phyloP scores from a whole-genome alignment of 2,329 filamentous ascomycete species.

The Monilinia fructicola region DNA sequence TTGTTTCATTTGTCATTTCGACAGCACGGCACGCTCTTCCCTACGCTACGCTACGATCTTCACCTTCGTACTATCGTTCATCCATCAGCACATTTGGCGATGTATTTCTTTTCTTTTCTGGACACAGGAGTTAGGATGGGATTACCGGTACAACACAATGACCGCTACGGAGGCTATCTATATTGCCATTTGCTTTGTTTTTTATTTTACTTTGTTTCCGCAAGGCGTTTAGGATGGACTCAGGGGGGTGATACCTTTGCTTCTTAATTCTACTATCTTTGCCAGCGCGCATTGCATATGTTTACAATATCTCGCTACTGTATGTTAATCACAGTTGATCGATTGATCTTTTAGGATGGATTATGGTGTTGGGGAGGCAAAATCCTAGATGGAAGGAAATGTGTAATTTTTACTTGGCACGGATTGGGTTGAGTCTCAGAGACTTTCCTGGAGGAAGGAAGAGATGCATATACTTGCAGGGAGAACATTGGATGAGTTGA shows the following conservation, averaged over 20 bases:
- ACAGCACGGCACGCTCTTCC: background rate
- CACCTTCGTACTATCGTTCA: conserved; percentile 11
- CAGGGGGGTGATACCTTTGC: conserved; percentile 7
- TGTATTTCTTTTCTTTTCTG: background rate
- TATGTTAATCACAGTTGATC: conserved; percentile 6
- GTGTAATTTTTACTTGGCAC: conserved; percentile 20
- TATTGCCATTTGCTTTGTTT: conserved; percentile 2
- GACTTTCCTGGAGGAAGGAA: background rate
- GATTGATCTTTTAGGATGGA: conserved; percentile 19
- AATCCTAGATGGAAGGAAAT: conserved; percentile 20
- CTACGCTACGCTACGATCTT: conserved; percentile 14
- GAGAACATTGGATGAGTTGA: conserved; percentile 3
- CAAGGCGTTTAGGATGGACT: background rate
- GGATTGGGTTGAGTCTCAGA: background rate
- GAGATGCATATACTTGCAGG: background rate
- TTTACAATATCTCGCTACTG: conserved; percentile 10
- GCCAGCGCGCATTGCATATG: conserved; percentile 19
- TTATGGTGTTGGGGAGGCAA: conserved; percentile 18
- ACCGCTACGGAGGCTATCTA: conserved; percentile 17
- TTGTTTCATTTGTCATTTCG: conserved; percentile 14
- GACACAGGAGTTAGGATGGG: conserved; percentile 10
- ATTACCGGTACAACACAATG: conserved; percentile 13
- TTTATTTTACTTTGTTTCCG: background rate
- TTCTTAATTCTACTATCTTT: conserved; percentile 18
- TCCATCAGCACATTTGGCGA: background rate